Evolutionary conservation across 768 basidiomycete species (phyloP), one percentile per base, ranked within the genome.

Genomic region (Psilocybe cyanescens): DNA sequence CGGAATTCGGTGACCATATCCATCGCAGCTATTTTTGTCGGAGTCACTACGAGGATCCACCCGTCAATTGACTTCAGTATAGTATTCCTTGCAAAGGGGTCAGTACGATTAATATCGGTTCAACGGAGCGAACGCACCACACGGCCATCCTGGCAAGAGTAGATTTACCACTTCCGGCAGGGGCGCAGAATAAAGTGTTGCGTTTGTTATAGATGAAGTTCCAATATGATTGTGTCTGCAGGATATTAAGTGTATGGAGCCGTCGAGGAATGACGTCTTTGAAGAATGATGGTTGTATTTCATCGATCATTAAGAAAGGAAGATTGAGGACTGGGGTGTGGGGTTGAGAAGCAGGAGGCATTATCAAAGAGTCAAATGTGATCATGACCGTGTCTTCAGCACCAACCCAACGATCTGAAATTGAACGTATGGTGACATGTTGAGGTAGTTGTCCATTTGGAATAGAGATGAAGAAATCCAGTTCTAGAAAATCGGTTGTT

Each of bases 151-250:
- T 86, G 2, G 83, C 89, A 62, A 97, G 68, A 24, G 84, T 79
- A 2, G 92, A 88, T 72, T 97, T 97, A 0, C 96, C 96, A 59
- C 86, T 85, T 12, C 90, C 87, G 3, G 86, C 82, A 1, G 97
- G 95, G 0, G 89, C 91, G 66, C 89, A 91, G 9, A 97, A 65
- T 31, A 98, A 74, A 2, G 86, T 73, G 70, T 95, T 92, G 35
- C 78, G 72, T 44, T 80, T 77, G 3, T 92, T 90, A 68, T 88
- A 85, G 55, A 88, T 76, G 14, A 92, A 67, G 44, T 87, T 86
- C 94, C 97, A 99, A 72, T 92, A 92, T 6, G 85, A 79, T 64
- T 99, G 97, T 0, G 91, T 93, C 70, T 99, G 97, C 1, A 97
- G 86, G 1, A 88, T 85, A 68, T 95, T 97, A 71, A 99, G 81